Conservation (phyloP, 139 green algal species). For the Tetraselmis chui region DNA sequence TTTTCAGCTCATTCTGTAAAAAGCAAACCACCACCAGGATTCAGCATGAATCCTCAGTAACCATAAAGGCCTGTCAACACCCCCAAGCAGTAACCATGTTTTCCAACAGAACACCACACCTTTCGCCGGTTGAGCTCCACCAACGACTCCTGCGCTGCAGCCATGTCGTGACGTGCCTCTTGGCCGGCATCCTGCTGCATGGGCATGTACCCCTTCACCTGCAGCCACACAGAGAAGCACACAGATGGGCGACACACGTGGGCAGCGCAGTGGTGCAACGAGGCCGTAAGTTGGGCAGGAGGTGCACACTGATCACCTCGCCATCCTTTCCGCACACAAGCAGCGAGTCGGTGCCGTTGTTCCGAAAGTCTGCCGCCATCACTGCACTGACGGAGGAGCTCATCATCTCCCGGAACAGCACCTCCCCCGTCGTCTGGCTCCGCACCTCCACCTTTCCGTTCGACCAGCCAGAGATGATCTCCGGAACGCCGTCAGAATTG, state of each 20-base stretch:
- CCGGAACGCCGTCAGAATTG: constrained; percentile 49
- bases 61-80: no score
- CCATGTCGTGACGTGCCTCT: constrained; percentile 20
- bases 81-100: not conserved
- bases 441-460: constrained; percentile 66
- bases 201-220: constrained; percentile 52
- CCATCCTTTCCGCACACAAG: constrained; percentile 48
- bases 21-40: no score
- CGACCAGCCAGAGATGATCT: constrained; percentile 72
- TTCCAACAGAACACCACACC: not conserved
- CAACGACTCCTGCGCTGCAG: constrained; percentile 37
- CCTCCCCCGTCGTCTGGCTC: constrained; percentile 43
- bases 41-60: no score
- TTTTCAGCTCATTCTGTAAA: not conserved
- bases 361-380: constrained; percentile 53
- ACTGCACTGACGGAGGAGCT: constrained; percentile 38
- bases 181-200: not conserved
- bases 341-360: constrained; percentile 44
- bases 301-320: constrained; percentile 22
- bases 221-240: not conserved
- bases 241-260: no score
- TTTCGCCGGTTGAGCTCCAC: constrained; percentile 47
- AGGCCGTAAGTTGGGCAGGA: not conserved
- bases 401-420: constrained; percentile 58
- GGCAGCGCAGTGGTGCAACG: no score